These are phyloP conservation scores for Blastobotrys buckinghamii DNA, from an alignment of 1,139 yeast genomes.

Conservation along the genomic window DNA sequence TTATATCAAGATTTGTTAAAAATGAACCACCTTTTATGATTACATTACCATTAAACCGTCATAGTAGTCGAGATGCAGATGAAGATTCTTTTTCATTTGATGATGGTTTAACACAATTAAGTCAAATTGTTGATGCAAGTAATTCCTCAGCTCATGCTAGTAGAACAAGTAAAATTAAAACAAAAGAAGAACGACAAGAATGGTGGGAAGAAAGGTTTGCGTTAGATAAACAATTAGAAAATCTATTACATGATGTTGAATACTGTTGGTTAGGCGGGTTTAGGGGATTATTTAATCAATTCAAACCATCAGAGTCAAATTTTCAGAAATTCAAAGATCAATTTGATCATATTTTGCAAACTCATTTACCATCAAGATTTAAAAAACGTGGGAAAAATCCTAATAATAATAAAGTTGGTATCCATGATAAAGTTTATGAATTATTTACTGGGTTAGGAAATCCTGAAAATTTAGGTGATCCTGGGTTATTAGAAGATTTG, in stretches of 20 bases:
- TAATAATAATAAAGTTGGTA: conserved; percentile 28
- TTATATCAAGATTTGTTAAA: conserved; percentile 44
- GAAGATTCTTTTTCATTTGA: conserved; percentile 41
- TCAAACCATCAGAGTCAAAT: conserved; percentile 16
- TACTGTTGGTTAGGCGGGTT: conserved; percentile 80
- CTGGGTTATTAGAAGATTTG: conserved; percentile 54
- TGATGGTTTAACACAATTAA: conserved; percentile 43
- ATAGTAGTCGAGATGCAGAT: conserved; percentile 42
- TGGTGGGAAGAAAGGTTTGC: conserved; percentile 78
- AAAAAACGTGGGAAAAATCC: conserved; percentile 14
- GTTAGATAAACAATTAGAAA: conserved; percentile 52
- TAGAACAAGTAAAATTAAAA: conserved; percentile 35
- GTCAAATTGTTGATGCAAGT: conserved; percentile 52
- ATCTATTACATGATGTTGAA: conserved; percentile 56
- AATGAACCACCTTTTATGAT: conserved; percentile 42
- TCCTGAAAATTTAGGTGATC: conserved; percentile 32
- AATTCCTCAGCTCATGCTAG: conserved; percentile 47
- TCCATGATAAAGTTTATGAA: conserved; percentile 48
- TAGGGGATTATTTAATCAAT: conserved; percentile 46
- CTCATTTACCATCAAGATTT: conserved; percentile 32
- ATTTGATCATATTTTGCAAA: conserved; percentile 34
- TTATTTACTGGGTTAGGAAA: conserved; percentile 47
- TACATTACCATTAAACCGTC: conserved; percentile 56
- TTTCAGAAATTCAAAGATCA: conserved; percentile 37
- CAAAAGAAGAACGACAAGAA: conserved; percentile 54